phyloP scores from a whole-genome alignment of 129 eudicot species.

The Chrysanthemum lavandulifolium region DNA sequence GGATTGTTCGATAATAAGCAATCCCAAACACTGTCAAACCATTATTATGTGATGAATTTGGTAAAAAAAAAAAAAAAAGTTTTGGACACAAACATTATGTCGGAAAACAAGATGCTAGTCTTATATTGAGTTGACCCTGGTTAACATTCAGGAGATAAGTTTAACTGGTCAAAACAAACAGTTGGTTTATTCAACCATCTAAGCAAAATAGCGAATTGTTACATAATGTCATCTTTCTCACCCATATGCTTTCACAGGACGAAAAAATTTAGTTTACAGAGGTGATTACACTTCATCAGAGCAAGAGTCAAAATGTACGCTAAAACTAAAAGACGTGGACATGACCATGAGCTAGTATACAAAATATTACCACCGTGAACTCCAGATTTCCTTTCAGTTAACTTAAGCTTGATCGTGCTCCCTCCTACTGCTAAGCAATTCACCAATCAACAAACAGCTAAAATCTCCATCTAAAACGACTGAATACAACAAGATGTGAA shows the following conservation, averaged over 20 bases:
- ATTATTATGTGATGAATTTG: no score
- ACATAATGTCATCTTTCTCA: constrained; percentile 14
- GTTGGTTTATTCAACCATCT: neutral
- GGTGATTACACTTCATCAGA: constrained; percentile 23
- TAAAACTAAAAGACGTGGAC: constrained; percentile 20
- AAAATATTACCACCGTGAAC: neutral
- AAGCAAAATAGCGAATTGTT: neutral
- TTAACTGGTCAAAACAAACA: neutral
- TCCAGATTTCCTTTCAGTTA: constrained; percentile 9
- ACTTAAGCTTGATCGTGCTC: constrained; percentile 11
- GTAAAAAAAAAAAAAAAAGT: no score
- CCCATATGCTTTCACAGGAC: constrained; percentile 16
- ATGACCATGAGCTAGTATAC: constrained; percentile 18
- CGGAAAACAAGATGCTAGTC: no score
- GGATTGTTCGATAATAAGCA: no score
- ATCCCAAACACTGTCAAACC: no score
- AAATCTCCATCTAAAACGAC: constrained; percentile 1
- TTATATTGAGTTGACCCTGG: no score
- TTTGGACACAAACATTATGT: no score
- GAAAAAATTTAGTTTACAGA: constrained; percentile 25
- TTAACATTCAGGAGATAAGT: neutral
- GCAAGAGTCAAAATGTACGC: constrained; percentile 5
- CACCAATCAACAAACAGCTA: constrained; percentile 24
- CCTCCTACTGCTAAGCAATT: constrained; percentile 17
- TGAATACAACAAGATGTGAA: constrained; percentile 26